Percentiles rank a stretch among this genome's conserved stretches.
phyloP scores from a whole-genome alignment of 2,329 filamentous ascomycete genomes.

The Phialophora chinensis region DNA sequence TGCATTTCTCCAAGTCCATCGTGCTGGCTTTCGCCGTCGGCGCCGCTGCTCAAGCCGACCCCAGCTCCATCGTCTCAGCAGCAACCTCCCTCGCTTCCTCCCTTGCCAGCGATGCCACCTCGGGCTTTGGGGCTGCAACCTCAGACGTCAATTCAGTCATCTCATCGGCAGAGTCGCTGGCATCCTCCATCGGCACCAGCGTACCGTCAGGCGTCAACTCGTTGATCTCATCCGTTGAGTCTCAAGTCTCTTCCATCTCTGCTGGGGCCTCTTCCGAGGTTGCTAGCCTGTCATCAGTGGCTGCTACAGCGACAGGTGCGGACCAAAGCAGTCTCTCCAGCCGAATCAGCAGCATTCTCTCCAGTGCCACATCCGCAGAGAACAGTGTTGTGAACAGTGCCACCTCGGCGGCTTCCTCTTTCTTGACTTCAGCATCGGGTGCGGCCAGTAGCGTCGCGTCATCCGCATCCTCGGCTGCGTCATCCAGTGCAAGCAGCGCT shows the following conservation, averaged over 20 bases:
- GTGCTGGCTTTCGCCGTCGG: slow-evolving; percentile 29
- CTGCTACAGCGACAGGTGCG: slow-evolving; percentile 25
- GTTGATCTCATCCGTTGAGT: slow-evolving; percentile 22
- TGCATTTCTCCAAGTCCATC: slow-evolving; percentile 35
- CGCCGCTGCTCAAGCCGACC: slow-evolving; percentile 26
- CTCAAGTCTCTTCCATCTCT: slow-evolving; percentile 23
- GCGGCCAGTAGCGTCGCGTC: slow-evolving; percentile 21
- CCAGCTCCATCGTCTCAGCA: slow-evolving; percentile 25
- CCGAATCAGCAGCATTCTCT: slow-evolving; percentile 29
- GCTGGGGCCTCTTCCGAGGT: slow-evolving; percentile 22
- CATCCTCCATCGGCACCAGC: slow-evolving; percentile 25
- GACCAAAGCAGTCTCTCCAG: slow-evolving; percentile 31
- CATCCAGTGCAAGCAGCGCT: slow-evolving; percentile 12
- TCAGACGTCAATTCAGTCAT: slow-evolving; percentile 17
- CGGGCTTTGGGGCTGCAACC: slow-evolving; percentile 19
- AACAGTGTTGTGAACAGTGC: slow-evolving; percentile 25
- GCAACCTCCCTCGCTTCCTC: slow-evolving; percentile 27
- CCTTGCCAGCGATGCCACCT: slow-evolving; percentile 18
- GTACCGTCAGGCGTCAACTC: slow-evolving; percentile 20
- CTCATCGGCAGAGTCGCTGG: slow-evolving; percentile 26
- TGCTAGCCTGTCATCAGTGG: slow-evolving; percentile 29
- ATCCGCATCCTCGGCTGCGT: neutral
- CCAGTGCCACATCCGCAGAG: slow-evolving; percentile 24
- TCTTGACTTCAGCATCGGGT: slow-evolving; percentile 17
- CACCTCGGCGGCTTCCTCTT: slow-evolving; percentile 22